A percentile compares a stretch with the other conserved stretches of the same genome.
Conservation (phyloP, 1,284 basidiomycete genomes). For the Trametes sp. region DNA sequence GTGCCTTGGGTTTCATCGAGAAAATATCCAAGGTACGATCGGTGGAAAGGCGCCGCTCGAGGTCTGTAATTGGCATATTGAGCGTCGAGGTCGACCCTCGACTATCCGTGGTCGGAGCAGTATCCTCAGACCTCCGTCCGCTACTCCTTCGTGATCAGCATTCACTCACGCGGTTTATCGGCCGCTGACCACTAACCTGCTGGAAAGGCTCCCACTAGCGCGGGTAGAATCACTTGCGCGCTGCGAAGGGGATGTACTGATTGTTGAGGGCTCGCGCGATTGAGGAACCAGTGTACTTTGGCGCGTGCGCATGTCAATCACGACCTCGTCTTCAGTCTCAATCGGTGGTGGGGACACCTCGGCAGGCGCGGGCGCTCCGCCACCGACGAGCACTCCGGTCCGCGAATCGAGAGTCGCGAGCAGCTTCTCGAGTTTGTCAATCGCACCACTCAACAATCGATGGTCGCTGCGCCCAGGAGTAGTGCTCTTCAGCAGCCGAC, state of each 20-base stretch:
- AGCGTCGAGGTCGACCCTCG: conserved; percentile 57
- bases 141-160: conserved; percentile 42
- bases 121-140: conserved; percentile 66
- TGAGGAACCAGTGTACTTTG: conserved; percentile 40
- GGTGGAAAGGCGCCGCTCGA: conserved; percentile 85
- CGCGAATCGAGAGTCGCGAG: conserved; percentile 73
- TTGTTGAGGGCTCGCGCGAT: conserved; percentile 12
- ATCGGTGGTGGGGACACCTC: conserved; percentile 33
- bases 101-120: conserved; percentile 60
- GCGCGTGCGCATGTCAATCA: conserved; percentile 56
- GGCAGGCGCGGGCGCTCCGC: conserved; percentile 36
- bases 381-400: conserved; percentile 50
- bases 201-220: conserved; percentile 52
- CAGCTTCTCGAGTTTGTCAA: conserved; percentile 83
- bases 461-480: conserved; percentile 91
- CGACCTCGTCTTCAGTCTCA: conserved; percentile 59
- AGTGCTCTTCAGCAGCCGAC: conserved; percentile 87
- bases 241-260: conserved; percentile 29
- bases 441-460: conserved; percentile 78
- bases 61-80: conserved; percentile 70
- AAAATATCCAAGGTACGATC: conserved; percentile 92
- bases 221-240: conserved; percentile 38
- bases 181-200: conserved; percentile 53
- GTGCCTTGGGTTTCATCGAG: conserved; percentile 92
- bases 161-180: neutral